Base-by-base conservation (phyloP, 2,329 filamentous ascomycete species). In the Proliferodiscus dingleyae region DNA sequence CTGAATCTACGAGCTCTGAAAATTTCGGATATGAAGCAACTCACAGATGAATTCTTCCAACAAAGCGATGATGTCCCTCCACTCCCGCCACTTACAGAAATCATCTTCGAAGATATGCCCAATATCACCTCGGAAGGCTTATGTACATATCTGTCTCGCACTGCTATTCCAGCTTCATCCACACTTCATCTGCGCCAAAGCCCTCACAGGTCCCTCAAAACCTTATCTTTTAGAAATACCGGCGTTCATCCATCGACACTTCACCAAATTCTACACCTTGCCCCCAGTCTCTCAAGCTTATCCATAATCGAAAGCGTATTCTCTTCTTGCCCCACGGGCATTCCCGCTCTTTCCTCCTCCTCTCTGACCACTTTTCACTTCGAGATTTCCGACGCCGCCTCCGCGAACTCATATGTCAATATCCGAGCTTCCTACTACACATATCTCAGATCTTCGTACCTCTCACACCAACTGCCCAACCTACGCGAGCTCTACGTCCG, bases 381-480 rank as follows among this genome's bases (percentile, higher is more conserved):
- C 62, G 91, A 96, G 66, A 87, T 97, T 62, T 84, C 80, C 9
- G 75, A 80, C 3, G 71, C 71, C 8, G 68, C 78, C 0, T 64
- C 71, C 3, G 69, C 78, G 0, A 78, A 80, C 18, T 73, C 81
- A 9, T 85, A 80, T 49, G 50, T 72, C 7, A 72, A 67, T 50
- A 69, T 75, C 19, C 75, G 75, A 0, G 66, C 71, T 8, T 76
- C 75, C 15, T 94, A 95, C 69, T 95, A 96, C 66, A 78, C 80
- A 50, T 95, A 95, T 66, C 78, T 97, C 16, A 83, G 88, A 21
- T 78, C 78, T n/a, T 95, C 88, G 0, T 78, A 97, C 24, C 79
- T 93, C 49, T 77, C 81, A 13, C 85, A 84, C 51, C 78, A 80
- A 6, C 74, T 97, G 6, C 89, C 89, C 1, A 78, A 76, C 28